phyloP scores from a whole-genome alignment of 129 eudicot genomes.

The Centaurea solstitialis region DNA sequence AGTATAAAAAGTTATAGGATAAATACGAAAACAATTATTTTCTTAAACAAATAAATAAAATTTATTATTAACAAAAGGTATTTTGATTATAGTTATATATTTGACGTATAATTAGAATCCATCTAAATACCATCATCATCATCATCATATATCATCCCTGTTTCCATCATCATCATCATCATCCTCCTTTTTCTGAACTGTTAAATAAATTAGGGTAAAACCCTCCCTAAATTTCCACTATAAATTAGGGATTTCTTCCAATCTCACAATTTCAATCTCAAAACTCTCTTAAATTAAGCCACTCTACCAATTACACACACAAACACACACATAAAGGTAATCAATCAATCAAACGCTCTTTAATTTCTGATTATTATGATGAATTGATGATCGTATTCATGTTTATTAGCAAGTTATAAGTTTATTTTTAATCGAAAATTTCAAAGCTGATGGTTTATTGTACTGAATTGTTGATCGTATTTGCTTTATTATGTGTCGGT shows the following conservation, averaged over 20 bases:
- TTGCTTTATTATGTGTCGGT: slow-evolving; percentile 18
- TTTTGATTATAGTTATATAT: neutral
- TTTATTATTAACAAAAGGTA: too few species aligned
- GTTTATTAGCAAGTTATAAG: neutral
- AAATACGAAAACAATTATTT: neutral
- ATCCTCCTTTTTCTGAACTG: slow-evolving; percentile 31
- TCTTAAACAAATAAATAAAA: neutral
- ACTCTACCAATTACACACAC: too few species aligned
- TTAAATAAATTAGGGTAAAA: slow-evolving; percentile 38
- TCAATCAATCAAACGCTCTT: too few species aligned
- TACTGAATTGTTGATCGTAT: slow-evolving; percentile 20
- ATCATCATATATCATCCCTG: neutral
- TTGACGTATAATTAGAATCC: neutral
- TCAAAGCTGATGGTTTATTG: neutral
- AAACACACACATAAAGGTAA: slow-evolving; percentile 6
- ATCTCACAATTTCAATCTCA: too few species aligned
- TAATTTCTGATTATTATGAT: too few species aligned
- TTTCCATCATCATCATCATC: slow-evolving; percentile 12
- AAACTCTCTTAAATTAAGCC: too few species aligned
- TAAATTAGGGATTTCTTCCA: slow-evolving; percentile 16
- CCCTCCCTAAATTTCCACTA: slow-evolving; percentile 34
- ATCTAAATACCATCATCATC: slow-evolving; percentile 1
- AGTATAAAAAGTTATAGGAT: neutral
- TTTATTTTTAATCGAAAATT: neutral
- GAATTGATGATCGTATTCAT: neutral